Evolutionary conservation across 2,329 filamentous ascomycete species (phyloP).

Genomic region (Capronia epimyces): DNA sequence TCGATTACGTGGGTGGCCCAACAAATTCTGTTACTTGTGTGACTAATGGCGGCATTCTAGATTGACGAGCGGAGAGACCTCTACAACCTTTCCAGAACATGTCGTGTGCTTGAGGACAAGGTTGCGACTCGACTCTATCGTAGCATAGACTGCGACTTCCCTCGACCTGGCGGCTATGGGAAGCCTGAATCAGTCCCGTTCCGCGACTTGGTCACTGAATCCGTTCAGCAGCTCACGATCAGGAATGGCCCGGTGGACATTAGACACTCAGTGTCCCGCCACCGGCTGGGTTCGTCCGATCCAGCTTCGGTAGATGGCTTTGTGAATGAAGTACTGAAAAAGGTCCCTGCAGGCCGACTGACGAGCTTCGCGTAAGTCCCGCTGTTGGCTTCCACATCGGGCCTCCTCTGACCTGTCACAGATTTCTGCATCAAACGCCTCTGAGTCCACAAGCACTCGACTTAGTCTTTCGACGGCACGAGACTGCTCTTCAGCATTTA

Average conservation of each 20-base stretch:
- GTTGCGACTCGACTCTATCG: slow-evolving; percentile 25
- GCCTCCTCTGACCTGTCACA: not conserved
- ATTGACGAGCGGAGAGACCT: slow-evolving; percentile 26
- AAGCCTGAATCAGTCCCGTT: slow-evolving; percentile 12
- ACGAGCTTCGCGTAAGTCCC: slow-evolving; percentile 20
- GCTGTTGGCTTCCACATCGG: not conserved
- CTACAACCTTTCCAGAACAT: slow-evolving; percentile 27
- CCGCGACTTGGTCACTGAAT: slow-evolving; percentile 22
- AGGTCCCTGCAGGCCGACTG: slow-evolving; percentile 18
- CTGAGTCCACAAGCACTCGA: slow-evolving; percentile 10
- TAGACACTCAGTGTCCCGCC: slow-evolving; percentile 9
- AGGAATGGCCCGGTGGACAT: slow-evolving; percentile 17
- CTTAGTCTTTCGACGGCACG: slow-evolving; percentile 15
- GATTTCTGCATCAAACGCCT: slow-evolving; percentile 20
- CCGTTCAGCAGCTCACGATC: slow-evolving; percentile 23
- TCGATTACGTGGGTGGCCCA: slow-evolving; percentile 24
- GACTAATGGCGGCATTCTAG: slow-evolving; percentile 5
- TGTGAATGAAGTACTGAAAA: slow-evolving; percentile 17
- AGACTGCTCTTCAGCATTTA: slow-evolving; percentile 18
- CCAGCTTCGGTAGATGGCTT: slow-evolving; percentile 8
- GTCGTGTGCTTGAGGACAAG: slow-evolving; percentile 25
- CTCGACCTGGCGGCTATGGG: slow-evolving; percentile 7
- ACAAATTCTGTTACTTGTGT: not conserved
- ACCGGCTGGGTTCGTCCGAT: slow-evolving; percentile 10
- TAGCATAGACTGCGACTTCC: slow-evolving; percentile 21